These are phyloP conservation scores for Cryptococcus hybrid DNA, from an alignment of 1,284 basidiomycete species.

Conservation along the genomic window DNA sequence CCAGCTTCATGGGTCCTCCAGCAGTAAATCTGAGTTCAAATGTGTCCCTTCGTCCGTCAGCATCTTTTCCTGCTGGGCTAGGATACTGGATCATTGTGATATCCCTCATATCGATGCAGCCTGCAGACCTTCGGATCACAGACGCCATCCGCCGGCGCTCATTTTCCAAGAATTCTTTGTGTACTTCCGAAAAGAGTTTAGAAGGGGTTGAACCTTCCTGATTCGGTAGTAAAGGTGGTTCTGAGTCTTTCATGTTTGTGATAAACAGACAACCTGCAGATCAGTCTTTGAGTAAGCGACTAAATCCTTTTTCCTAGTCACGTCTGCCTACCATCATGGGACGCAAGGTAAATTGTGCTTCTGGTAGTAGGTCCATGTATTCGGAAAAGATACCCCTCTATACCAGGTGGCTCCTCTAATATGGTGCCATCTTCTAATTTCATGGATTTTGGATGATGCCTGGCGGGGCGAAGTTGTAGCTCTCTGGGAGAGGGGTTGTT, in stretches of 20 bases:
- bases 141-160: constrained; percentile 32
- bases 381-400: constrained; percentile 46
- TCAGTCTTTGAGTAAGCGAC: background rate
- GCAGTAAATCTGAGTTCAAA: constrained; percentile 31
- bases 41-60: constrained; percentile 3
- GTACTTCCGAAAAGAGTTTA: constrained; percentile 34
- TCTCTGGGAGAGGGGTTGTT: constrained; percentile 12
- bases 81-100: constrained; percentile 27
- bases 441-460: constrained; percentile 30
- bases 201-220: constrained; percentile 28
- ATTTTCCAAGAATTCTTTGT: constrained; percentile 23
- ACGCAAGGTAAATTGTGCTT: constrained; percentile 34
- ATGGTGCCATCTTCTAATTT: constrained; percentile 37
- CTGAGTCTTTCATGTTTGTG: constrained; percentile 20
- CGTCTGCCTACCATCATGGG: constrained; percentile 37
- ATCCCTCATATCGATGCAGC: constrained; percentile 42
- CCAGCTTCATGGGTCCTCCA: constrained; percentile 20
- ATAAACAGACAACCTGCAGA: constrained; percentile 34
- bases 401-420: constrained; percentile 40
- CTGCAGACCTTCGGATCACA: constrained; percentile 33
- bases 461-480: constrained; percentile 39
- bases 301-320: background rate
- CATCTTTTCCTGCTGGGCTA: background rate
- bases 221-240: constrained; percentile 34
- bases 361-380: constrained; percentile 18